phyloP scores from a whole-genome alignment of 2,329 filamentous ascomycete genomes.

The Tolypocladium paradoxum region DNA sequence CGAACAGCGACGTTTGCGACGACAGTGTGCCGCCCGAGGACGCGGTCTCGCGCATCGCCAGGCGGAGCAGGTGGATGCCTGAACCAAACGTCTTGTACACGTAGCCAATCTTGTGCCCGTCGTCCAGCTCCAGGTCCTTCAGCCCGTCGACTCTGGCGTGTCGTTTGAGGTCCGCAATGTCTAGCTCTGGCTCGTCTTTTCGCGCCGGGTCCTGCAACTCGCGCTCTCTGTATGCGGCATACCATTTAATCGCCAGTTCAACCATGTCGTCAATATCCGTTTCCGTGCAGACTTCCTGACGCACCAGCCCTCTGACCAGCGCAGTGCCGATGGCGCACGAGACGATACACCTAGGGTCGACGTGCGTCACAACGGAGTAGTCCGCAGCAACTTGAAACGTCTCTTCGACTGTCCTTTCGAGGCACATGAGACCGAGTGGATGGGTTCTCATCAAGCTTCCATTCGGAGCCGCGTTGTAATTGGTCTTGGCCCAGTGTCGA shows the following conservation, averaged over 20 bases:
- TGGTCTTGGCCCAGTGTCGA: conserved; percentile 27
- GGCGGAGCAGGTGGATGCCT: conserved; percentile 31
- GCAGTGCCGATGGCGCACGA: conserved; percentile 36
- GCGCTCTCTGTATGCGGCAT: conserved; percentile 9
- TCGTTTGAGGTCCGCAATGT: conserved; percentile 28
- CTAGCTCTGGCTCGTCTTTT: conserved; percentile 21
- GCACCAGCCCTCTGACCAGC: conserved; percentile 33
- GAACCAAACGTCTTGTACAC: conserved; percentile 43
- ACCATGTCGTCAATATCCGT: conserved; percentile 29
- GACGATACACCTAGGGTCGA: conserved; percentile 39
- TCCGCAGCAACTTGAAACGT: conserved; percentile 31
- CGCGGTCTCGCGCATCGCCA: conserved; percentile 26
- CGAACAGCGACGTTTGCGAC: conserved; percentile 24
- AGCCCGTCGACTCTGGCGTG: conserved; percentile 27
- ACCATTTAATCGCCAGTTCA: conserved; percentile 29
- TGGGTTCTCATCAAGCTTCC: conserved; percentile 44
- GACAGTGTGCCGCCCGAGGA: conserved; percentile 6
- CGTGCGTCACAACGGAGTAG: conserved; percentile 35
- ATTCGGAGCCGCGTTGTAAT: conserved; percentile 33
- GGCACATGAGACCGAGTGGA: conserved; percentile 35
- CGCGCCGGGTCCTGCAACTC: conserved; percentile 12
- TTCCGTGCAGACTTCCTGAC: conserved; percentile 30
- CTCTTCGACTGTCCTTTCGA: conserved; percentile 27
- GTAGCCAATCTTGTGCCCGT: conserved; percentile 35
- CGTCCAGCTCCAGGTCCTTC: conserved; percentile 32